Evolutionary conservation across 129 eudicot genomes (phyloP).

Genomic region (Scalesia atractyloides): DNA sequence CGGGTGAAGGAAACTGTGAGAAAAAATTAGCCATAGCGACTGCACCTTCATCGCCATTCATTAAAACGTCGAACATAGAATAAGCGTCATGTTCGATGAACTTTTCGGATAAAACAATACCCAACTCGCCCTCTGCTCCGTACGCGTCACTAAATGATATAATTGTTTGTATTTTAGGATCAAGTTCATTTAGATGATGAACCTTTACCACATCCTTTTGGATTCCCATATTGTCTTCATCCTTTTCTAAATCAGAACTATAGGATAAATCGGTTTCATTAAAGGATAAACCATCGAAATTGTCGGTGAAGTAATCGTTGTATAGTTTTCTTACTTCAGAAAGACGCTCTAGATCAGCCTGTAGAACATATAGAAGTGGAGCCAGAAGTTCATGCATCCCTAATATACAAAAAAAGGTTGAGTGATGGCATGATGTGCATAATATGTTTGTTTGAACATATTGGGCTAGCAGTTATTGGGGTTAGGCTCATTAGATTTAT

Average conservation of each 20-base stretch:
- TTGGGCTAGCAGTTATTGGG: background rate
- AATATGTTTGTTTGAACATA: background rate
- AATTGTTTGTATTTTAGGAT: conserved; percentile 65
- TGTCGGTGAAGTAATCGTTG: conserved; percentile 86
- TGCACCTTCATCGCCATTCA: conserved; percentile 89
- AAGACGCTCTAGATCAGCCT: conserved; percentile 70
- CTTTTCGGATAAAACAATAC: conserved; percentile 77
- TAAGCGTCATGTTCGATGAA: conserved; percentile 97
- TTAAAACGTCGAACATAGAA: conserved; percentile 86
- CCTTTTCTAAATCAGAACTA: conserved; percentile 59
- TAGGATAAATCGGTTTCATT: conserved; percentile 58
- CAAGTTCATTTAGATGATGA: conserved; percentile 28
- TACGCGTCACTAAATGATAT: conserved; percentile 53
- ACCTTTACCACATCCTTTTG: conserved; percentile 36
- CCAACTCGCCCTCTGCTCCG: conserved; percentile 57
- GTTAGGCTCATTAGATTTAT: too few species aligned
- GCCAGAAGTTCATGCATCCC: conserved; percentile 99
- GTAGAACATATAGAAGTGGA: conserved; percentile 88
- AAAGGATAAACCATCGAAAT: conserved; percentile 74
- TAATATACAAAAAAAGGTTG: conserved; percentile 22
- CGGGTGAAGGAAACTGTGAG: conserved; percentile 57
- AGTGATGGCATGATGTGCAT: background rate
- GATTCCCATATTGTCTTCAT: conserved; percentile 39
- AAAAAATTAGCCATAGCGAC: conserved; percentile 87
- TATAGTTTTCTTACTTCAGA: conserved; percentile 63